Evolutionary conservation across 169 alveolate species (phyloP).

Genomic region (Babesia bigemina): DNA sequence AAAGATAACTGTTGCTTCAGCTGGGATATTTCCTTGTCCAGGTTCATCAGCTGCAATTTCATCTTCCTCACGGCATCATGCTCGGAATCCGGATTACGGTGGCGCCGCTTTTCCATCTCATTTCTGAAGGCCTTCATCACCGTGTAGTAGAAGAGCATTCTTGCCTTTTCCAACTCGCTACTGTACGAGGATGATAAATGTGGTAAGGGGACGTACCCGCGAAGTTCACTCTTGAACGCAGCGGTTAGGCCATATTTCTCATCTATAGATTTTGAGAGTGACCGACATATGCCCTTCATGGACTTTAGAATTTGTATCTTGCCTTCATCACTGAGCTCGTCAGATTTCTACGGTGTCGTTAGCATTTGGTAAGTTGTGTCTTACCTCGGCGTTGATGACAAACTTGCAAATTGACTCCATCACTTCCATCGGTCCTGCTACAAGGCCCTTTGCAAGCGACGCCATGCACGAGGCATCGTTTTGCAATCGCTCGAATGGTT

Average conservation of each 20-base stretch:
- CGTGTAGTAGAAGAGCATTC: constrained; percentile 2
- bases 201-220: background rate
- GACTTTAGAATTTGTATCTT: constrained; percentile 1
- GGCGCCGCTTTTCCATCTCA: constrained; percentile 5
- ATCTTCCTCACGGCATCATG: constrained; percentile 2
- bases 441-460: constrained; percentile 3
- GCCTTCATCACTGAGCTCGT: background rate
- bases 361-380: background rate
- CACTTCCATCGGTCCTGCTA: constrained; percentile 17
- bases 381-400: constrained; percentile 19
- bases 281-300: constrained; percentile 15
- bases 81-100: background rate
- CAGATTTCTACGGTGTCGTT: background rate
- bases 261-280: background rate
- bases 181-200: background rate
- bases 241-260: background rate
- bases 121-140: background rate
- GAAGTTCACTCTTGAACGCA: background rate
- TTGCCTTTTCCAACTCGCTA: constrained; percentile 15
- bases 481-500: background rate
- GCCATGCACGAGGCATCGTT: constrained; percentile 22
- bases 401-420: constrained; percentile 23
- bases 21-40: constrained; percentile 12
- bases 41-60: constrained; percentile 12
- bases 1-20: constrained; percentile 8